A percentile compares a stretch with the other conserved stretches of the same genome.
These are phyloP conservation scores for Leccinum incarnatum DNA, from an alignment of 768 basidiomycete genomes.

Conservation along the genomic window DNA sequence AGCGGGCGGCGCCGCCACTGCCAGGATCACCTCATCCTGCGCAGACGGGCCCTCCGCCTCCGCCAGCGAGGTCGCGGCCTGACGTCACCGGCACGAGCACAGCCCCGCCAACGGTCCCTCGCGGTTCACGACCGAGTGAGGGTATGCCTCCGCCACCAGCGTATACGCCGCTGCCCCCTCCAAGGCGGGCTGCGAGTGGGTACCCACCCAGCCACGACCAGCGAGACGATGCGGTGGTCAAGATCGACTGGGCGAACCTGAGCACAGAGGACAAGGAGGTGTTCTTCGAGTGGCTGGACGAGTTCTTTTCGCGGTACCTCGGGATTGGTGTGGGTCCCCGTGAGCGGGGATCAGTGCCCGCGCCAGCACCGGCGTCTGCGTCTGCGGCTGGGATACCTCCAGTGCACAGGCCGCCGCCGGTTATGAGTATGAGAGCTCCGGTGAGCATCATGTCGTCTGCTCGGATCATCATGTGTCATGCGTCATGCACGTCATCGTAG, in stretches of 20 bases:
- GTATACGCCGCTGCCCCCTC: conserved; percentile 25
- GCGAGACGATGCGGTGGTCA: conserved; percentile 5
- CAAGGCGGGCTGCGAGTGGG: conserved; percentile 25
- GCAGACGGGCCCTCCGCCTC: conserved; percentile 27
- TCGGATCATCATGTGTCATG: background rate
- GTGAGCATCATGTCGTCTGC: conserved; percentile 14
- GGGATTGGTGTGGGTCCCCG: conserved; percentile 24
- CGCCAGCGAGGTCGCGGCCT: conserved; percentile 32
- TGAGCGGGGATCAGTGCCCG: background rate
- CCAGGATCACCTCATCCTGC: background rate
- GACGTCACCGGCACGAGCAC: conserved; percentile 8
- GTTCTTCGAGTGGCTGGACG: conserved; percentile 80
- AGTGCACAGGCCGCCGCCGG: background rate
- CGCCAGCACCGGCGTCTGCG: background rate
- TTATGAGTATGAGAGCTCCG: conserved; percentile 6
- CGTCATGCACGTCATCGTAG: conserved; percentile 7
- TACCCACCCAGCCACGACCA: conserved; percentile 21
- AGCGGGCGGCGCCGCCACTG: conserved; percentile 42
- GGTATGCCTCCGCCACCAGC: conserved; percentile 11
- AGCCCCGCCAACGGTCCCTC: conserved; percentile 8
- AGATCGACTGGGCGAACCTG: conserved; percentile 70
- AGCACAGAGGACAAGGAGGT: conserved; percentile 63
- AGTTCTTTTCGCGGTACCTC: conserved; percentile 61
- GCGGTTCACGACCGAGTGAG: conserved; percentile 11
- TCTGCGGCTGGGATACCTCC: background rate